Conservation (phyloP, 2,329 filamentous ascomycete genomes). For the Sporothrix curviconia region DNA sequence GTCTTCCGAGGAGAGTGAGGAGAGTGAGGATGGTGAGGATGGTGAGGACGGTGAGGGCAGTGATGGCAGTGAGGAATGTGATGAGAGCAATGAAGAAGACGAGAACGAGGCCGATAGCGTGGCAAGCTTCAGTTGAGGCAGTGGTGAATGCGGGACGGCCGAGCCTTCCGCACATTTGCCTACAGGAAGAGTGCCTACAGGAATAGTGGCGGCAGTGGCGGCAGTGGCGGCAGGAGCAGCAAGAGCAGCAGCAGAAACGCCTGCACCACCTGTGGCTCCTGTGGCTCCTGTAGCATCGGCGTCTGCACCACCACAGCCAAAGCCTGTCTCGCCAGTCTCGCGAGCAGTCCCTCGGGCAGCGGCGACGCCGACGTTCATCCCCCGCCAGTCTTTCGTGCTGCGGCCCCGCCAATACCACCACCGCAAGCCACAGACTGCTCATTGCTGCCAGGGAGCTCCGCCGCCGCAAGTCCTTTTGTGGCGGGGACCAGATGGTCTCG, state of each 20-base stretch:
- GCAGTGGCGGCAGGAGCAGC: neutral
- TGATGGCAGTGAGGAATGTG: neutral
- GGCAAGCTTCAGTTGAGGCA: neutral
- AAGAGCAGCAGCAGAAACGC: neutral
- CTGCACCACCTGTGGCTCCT: neutral
- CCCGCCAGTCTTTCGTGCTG: neutral
- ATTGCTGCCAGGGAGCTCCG: neutral
- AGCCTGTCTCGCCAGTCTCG: neutral
- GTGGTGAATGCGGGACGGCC: neutral
- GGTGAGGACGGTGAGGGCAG: neutral
- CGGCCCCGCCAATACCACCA: neutral
- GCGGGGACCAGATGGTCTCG: neutral
- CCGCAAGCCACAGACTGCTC: too few species aligned
- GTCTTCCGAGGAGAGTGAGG: too few species aligned
- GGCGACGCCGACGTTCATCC: neutral
- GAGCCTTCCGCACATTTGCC: too few species aligned
- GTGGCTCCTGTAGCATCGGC: neutral
- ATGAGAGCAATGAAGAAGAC: neutral
- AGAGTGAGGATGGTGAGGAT: neutral
- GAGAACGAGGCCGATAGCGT: neutral
- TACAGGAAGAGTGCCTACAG: too few species aligned
- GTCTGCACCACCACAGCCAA: neutral
- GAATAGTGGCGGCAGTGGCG: too few species aligned
- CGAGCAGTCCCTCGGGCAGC: neutral
- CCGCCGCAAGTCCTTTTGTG: neutral